Percentiles rank a stretch among this genome's conserved stretches.
Conservation (phyloP, 345 rosid genomes). For the Fremontodendron californicum region DNA sequence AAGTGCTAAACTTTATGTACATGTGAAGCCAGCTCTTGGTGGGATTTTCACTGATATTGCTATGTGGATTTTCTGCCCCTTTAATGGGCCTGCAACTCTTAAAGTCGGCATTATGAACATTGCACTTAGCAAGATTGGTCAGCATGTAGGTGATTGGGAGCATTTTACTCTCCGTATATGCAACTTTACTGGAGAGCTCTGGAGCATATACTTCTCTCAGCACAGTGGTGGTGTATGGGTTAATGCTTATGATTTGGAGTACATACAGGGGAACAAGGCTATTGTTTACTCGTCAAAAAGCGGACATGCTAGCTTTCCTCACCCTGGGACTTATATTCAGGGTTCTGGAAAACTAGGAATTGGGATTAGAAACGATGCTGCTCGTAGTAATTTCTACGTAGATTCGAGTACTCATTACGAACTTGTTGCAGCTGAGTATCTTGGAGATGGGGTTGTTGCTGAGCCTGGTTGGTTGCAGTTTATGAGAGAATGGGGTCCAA, state of each 20-base stretch:
- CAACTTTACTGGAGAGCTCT: constrained; percentile 75
- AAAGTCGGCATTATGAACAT: constrained; percentile 50
- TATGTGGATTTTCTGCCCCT: constrained; percentile 88
- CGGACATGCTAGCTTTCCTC: constrained; percentile 85
- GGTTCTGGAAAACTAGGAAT: constrained; percentile 59
- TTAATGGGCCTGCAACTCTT: constrained; percentile 83
- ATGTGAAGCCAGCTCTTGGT: constrained; percentile 80
- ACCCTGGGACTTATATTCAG: constrained; percentile 61
- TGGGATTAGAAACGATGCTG: constrained; percentile 77
- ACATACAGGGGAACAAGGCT: constrained; percentile 52
- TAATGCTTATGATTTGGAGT: constrained; percentile 65
- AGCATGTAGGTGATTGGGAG: constrained; percentile 95
- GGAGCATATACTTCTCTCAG: constrained; percentile 82
- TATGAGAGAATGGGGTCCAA: constrained; percentile 92
- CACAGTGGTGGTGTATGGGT: constrained; percentile 89
- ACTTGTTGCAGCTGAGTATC: constrained; percentile 68
- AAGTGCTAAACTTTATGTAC: constrained; percentile 70
- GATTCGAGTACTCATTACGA: constrained; percentile 69
- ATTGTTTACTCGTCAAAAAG: constrained; percentile 59
- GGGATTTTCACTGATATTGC: constrained; percentile 79
- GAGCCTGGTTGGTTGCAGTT: constrained; percentile 82
- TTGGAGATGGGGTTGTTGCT: constrained; percentile 37
- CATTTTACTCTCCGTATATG: constrained; percentile 82
- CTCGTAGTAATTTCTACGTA: constrained; percentile 35
- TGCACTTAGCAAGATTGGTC: constrained; percentile 57